phyloP scores from a whole-genome alignment of 2,329 filamentous ascomycete species.

The Cladobotryum protrusum region DNA sequence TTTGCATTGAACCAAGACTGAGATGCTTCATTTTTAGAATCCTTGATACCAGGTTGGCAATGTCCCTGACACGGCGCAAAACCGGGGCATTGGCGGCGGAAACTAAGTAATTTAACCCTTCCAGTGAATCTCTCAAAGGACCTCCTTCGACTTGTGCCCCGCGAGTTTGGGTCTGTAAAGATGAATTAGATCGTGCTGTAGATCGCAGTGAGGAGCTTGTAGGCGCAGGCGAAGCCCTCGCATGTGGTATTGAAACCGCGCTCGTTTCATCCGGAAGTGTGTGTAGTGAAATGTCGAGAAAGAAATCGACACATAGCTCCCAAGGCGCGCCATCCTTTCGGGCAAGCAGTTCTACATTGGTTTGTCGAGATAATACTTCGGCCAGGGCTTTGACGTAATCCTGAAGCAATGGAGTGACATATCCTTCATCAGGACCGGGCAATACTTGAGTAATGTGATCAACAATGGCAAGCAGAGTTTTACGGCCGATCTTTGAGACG shows the following conservation, averaged over 20 bases:
- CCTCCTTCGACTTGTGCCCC: slow-evolving; percentile 24
- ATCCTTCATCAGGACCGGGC: slow-evolving; percentile 51
- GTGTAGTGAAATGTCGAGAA: slow-evolving; percentile 54
- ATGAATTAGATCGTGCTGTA: slow-evolving; percentile 23
- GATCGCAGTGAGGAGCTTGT: slow-evolving; percentile 25
- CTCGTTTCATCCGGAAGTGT: slow-evolving; percentile 37
- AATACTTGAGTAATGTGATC: slow-evolving; percentile 77
- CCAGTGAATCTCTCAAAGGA: slow-evolving; percentile 38
- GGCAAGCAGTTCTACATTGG: slow-evolving; percentile 75
- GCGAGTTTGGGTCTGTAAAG: slow-evolving; percentile 24
- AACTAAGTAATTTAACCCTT: slow-evolving; percentile 59
- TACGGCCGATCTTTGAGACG: slow-evolving; percentile 60
- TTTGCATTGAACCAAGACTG: slow-evolving; percentile 58
- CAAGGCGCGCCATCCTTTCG: slow-evolving; percentile 53
- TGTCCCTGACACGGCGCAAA: slow-evolving; percentile 44
- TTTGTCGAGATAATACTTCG: slow-evolving; percentile 61
- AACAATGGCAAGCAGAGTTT: slow-evolving; percentile 71
- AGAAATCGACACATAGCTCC: slow-evolving; percentile 65
- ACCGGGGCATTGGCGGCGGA: slow-evolving; percentile 63
- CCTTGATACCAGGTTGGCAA: slow-evolving; percentile 51
- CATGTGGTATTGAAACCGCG: slow-evolving; percentile 24
- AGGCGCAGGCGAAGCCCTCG: slow-evolving; percentile 43
- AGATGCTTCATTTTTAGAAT: slow-evolving; percentile 55
- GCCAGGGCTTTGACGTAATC: slow-evolving; percentile 75
- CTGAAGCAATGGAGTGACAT: slow-evolving; percentile 62